A percentile compares a stretch with the other conserved stretches of the same genome.
phyloP scores from a whole-genome alignment of 2,329 filamentous ascomycete genomes.

The Diaporthe citriasiana region DNA sequence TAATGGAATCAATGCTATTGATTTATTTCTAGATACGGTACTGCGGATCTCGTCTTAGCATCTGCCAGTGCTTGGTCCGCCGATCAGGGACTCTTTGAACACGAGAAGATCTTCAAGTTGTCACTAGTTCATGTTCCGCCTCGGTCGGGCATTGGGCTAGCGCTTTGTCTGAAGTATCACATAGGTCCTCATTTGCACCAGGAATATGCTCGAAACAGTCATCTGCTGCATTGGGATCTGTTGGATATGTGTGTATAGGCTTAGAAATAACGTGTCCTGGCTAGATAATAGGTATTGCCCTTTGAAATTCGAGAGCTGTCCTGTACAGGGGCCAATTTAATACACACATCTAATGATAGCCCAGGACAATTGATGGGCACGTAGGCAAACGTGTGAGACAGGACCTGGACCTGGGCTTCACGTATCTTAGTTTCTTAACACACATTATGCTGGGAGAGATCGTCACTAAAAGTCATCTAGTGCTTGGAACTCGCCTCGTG shows the following conservation, averaged over 20 bases:
- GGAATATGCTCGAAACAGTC: neutral
- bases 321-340: neutral
- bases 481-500: neutral
- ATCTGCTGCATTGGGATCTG: neutral
- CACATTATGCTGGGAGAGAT: too few species aligned
- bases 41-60: neutral
- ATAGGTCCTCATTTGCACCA: neutral
- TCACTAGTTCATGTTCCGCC: neutral
- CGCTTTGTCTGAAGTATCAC: neutral
- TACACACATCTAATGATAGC: too few species aligned
- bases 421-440: neutral
- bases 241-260: neutral
- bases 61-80: neutral
- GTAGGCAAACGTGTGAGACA: too few species aligned
- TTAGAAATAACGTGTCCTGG: neutral
- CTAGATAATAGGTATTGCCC: neutral
- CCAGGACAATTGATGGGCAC: too few species aligned
- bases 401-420: neutral
- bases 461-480: neutral
- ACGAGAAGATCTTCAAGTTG: neutral
- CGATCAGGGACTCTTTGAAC: neutral
- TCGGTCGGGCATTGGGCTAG: neutral
- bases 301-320: neutral
- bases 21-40: neutral
- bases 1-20: neutral